Percentiles rank a stretch among this genome's conserved stretches.
Evolutionary conservation across 495 filamentous ascomycete genomes (phyloP).

Genomic region (Podospora conica): DNA sequence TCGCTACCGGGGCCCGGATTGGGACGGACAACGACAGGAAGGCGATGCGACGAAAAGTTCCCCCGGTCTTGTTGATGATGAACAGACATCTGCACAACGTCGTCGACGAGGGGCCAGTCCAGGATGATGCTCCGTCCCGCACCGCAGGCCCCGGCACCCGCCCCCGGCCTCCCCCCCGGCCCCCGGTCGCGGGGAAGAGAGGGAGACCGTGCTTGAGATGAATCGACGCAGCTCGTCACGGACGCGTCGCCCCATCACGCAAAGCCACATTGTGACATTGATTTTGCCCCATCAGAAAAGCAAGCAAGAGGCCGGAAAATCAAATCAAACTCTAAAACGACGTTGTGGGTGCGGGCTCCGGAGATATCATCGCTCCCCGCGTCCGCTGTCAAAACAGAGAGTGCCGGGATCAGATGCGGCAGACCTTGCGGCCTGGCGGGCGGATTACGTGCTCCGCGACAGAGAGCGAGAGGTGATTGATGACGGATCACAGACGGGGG

Average conservation of each 20-base stretch:
- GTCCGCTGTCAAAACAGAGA: background rate
- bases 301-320: background rate
- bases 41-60: background rate
- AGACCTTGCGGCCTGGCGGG: too few species aligned
- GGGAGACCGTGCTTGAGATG: constrained; percentile 6
- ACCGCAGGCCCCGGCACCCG: background rate
- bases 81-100: background rate
- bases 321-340: background rate
- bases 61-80: background rate
- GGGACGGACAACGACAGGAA: background rate
- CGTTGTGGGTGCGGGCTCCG: background rate
- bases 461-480: background rate
- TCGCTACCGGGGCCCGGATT: background rate
- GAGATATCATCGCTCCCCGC: too few species aligned
- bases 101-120: background rate
- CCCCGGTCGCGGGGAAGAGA: background rate
- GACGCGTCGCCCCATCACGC: background rate
- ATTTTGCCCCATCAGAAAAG: constrained; percentile 7
- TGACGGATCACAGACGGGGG: too few species aligned
- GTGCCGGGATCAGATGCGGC: background rate
- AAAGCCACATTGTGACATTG: constrained; percentile 11
- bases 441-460: background rate
- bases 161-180: background rate
- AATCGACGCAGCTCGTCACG: constrained; percentile 11
- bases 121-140: background rate